Percentiles rank a stretch among this genome's conserved stretches.
Conservation (phyloP, 352 stramenopile genomes). For the Globisporangium lucens region DNA sequence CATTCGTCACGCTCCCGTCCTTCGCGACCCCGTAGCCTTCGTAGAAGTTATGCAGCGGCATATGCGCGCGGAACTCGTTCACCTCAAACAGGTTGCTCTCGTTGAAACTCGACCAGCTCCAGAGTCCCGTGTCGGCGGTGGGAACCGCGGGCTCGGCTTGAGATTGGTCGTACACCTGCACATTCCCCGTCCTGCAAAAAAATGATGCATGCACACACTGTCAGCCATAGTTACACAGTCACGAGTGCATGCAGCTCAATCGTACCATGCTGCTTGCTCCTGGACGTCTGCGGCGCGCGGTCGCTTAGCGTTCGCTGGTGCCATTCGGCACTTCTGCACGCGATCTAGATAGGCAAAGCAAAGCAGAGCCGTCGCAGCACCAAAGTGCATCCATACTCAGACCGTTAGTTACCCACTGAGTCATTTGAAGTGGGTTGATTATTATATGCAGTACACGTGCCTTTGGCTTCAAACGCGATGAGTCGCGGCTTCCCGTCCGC, state of each 20-base stretch:
- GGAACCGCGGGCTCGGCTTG: constrained; percentile 13
- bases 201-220: not conserved
- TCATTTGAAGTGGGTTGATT: not conserved
- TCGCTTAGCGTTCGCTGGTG: constrained; percentile 21
- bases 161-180: constrained; percentile 69
- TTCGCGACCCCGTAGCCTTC: constrained; percentile 46
- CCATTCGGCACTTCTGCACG: constrained; percentile 31
- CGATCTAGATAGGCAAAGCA: constrained; percentile 29
- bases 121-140: constrained; percentile 29
- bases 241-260: not conserved
- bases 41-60: constrained; percentile 83
- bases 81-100: constrained; percentile 69
- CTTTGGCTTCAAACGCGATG: constrained; percentile 78
- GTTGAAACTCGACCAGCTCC: constrained; percentile 52
- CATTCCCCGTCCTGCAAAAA: constrained; percentile 36
- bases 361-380: not conserved
- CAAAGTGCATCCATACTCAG: not conserved
- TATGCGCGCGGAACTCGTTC: constrained; percentile 67
- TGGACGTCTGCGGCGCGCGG: constrained; percentile 22
- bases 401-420: not conserved
- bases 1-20: constrained; percentile 48
- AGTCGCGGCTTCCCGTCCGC: constrained; percentile 40
- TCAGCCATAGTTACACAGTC: not conserved
- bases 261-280: constrained; percentile 37
- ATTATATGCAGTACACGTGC: constrained; percentile 12